Evolutionary conservation across 2,329 filamentous ascomycete species (phyloP).

Genomic region (Alternaria sp.): DNA sequence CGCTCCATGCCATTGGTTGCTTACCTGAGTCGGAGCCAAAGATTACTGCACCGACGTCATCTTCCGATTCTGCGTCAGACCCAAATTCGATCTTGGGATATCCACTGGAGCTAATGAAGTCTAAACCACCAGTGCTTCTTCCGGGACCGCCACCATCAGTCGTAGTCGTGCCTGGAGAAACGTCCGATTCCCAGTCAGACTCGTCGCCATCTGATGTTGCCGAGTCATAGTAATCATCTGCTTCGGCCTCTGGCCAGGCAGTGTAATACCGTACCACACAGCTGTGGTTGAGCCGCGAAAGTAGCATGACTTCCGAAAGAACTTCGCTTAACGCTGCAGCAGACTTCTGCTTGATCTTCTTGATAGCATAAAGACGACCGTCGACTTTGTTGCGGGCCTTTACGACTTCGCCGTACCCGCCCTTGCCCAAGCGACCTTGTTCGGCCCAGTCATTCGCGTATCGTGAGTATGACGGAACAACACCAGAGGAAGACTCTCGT

Average conservation of each 20-base stretch:
- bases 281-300: conserved; percentile 93
- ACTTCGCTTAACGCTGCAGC: conserved; percentile 78
- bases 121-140: conserved; percentile 76
- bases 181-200: conserved; percentile 32
- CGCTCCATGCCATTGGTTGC: neutral
- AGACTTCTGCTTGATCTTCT: conserved; percentile 89
- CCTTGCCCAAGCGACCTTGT: conserved; percentile 85
- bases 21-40: conserved; percentile 49
- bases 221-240: conserved; percentile 38
- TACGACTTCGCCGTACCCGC: conserved; percentile 94
- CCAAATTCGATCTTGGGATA: conserved; percentile 80
- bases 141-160: conserved; percentile 62
- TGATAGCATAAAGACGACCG: conserved; percentile 92
- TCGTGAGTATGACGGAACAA: conserved; percentile 64
- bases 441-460: conserved; percentile 92
- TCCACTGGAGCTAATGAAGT: conserved; percentile 89
- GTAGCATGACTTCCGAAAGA: conserved; percentile 81
- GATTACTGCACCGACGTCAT: conserved; percentile 42
- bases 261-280: conserved; percentile 90
- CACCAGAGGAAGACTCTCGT: conserved; percentile 44
- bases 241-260: conserved; percentile 83
- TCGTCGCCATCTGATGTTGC: conserved; percentile 36
- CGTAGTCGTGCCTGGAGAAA: conserved; percentile 31
- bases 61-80: conserved; percentile 59
- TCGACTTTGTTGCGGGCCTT: conserved; percentile 95